These are phyloP conservation scores for Fraxinus albicans DNA, from an alignment of 305 asterid genomes.

Conservation along the genomic window DNA sequence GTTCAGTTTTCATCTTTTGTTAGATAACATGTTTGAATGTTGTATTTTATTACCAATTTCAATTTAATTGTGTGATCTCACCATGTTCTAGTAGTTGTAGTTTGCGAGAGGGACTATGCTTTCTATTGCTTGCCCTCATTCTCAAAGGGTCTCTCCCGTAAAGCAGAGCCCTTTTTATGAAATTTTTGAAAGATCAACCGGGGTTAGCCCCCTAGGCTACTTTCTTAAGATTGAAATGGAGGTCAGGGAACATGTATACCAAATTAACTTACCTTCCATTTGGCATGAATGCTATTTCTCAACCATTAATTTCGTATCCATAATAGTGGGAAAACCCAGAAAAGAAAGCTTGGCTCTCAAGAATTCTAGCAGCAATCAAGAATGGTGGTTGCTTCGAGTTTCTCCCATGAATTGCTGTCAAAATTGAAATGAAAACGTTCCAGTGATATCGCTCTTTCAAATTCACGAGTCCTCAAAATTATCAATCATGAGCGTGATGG, in stretches of 20 bases:
- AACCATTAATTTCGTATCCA: neutral
- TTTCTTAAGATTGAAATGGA: neutral
- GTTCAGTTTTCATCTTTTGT: neutral
- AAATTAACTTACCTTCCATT: too few species aligned
- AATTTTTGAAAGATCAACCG: too few species aligned
- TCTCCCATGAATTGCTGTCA: neutral
- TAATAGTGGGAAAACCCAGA: neutral
- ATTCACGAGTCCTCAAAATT: neutral
- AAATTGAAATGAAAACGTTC: neutral
- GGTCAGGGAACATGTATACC: neutral
- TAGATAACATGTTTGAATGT: neutral
- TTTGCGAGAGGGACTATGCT: neutral
- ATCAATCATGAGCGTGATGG: too few species aligned
- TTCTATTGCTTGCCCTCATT: neutral
- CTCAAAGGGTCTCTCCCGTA: neutral
- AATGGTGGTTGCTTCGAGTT: neutral
- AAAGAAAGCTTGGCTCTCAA: neutral
- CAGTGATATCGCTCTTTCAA: neutral
- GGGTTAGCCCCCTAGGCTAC: neutral
- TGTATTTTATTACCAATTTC: neutral
- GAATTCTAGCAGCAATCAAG: neutral
- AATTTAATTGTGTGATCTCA: neutral
- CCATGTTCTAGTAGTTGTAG: neutral
- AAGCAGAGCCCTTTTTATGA: neutral
- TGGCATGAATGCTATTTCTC: neutral